Evolutionary conservation across 371 early-diverging fungal genomes (phyloP), one percentile per base, ranked within the genome.

Genomic region (Lichtheimia ornata): DNA sequence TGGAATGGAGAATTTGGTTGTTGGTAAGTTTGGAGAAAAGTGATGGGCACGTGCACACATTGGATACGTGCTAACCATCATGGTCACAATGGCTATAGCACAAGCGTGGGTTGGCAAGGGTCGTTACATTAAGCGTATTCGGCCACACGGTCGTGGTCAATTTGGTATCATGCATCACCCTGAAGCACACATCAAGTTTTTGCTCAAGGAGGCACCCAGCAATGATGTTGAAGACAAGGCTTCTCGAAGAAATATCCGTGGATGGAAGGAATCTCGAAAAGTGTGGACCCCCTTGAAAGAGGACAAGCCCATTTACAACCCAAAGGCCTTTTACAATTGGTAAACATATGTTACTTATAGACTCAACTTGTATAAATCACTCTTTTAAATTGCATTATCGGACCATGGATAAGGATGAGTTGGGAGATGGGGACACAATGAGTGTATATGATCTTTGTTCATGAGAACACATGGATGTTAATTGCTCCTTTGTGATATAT

Each of bases 91-190:
- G 22, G 6, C 40, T 28, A 27, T 56, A 77, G 82, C 81, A 50
- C 89, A 89, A 69, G 92, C 93, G 2, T 94, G 93, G 84, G 95
- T 95, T 18, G 97, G 97, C 20, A 96, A 96, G 73, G 96, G 96
- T 4, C 64, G 70, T 42, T 94, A 87, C 66, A 62, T 81, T 22
- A 81, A 85, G 47, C 79, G 89, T 20, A 66, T 94, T 53, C 83
- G 85, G 63, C 80, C 81, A 43, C 92, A 93, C 64, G 96, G 91
- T 5, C 81, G 95, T 52, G 97, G 96, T 15, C 79, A 92, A 56
- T 86, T 88, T 55, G 95, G 95, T 57, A 70, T 89, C 9, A 89
- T 91, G 81, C 86, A 91, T 63, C 84, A 84, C 50, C 93, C 92
- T 20, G 71, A 73, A 25, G 87, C 94, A 5, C 96, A 96, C 64